phyloP scores from a whole-genome alignment of 305 asterid species.

The Fraxinus latifolia region DNA sequence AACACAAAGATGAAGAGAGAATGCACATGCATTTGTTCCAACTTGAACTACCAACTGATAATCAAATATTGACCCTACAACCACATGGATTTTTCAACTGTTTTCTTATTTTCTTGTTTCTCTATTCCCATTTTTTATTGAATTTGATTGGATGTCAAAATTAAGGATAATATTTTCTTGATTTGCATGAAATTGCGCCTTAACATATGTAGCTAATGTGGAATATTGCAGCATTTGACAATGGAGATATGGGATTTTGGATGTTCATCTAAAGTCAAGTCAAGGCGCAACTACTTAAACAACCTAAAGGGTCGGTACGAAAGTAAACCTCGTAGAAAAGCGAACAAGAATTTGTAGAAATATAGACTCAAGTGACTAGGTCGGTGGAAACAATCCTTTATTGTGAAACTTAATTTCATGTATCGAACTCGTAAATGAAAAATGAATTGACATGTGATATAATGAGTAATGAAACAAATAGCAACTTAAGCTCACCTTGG shows the following conservation, averaged over 20 bases:
- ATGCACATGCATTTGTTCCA: constrained; percentile 74
- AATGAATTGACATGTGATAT: not conserved
- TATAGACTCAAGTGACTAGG: not conserved
- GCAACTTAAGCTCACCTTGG: not conserved
- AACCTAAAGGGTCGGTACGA: not conserved
- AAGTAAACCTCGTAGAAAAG: not conserved
- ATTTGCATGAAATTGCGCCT: constrained; percentile 39
- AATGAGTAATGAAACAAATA: not conserved
- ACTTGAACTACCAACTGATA: constrained; percentile 58
- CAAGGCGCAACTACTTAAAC: constrained; percentile 18
- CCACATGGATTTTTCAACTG: constrained; percentile 58
- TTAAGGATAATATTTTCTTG: constrained; percentile 7
- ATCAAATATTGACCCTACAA: constrained; percentile 46
- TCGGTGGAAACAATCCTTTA: not conserved
- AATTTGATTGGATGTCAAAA: not conserved
- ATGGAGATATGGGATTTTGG: constrained; percentile 15
- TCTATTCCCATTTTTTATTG: not conserved
- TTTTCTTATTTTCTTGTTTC: not conserved
- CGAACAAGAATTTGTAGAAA: not conserved
- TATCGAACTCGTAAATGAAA: not conserved
- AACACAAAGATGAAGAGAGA: constrained; percentile 29
- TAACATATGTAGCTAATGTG: constrained; percentile 19
- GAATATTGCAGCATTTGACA: constrained; percentile 27
- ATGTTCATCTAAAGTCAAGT: not conserved
- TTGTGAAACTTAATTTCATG: not conserved